phyloP scores from a whole-genome alignment of 1,284 basidiomycete species.

The Puccinia polysora region DNA sequence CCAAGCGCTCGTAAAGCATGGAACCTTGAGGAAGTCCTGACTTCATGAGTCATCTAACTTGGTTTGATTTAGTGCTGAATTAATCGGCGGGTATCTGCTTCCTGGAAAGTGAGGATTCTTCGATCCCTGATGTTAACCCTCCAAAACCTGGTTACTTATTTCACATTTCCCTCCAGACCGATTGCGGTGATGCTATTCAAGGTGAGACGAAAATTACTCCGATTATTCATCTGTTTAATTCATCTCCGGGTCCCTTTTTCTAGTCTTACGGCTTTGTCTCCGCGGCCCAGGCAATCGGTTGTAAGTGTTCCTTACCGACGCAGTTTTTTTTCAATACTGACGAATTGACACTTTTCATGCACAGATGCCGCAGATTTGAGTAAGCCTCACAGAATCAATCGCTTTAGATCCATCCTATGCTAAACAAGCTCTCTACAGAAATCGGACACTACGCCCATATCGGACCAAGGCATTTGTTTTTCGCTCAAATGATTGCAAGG shows the following conservation, averaged over 20 bases:
- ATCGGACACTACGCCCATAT: conserved; percentile 42
- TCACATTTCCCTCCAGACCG: conserved; percentile 7
- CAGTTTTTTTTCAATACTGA: not conserved
- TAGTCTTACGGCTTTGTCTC: conserved; percentile 42
- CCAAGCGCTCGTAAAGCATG: too few species aligned
- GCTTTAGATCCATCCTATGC: not conserved
- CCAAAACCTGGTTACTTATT: too few species aligned
- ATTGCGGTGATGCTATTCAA: conserved; percentile 42
- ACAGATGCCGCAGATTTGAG: conserved; percentile 39
- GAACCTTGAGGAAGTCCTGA: not conserved
- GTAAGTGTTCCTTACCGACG: not conserved
- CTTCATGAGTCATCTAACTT: not conserved
- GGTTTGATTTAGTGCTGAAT: conserved; percentile 14
- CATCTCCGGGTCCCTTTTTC: not conserved
- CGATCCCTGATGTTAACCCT: too few species aligned
- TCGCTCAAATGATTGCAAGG: conserved; percentile 39
- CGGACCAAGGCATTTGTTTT: conserved; percentile 34
- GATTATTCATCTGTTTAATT: not conserved
- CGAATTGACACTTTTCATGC: not conserved
- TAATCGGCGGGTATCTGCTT: conserved; percentile 36
- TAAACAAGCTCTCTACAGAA: conserved; percentile 2
- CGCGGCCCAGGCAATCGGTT: conserved; percentile 35
- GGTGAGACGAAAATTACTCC: not conserved
- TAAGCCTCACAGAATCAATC: not conserved
- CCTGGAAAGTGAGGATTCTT: conserved; percentile 26